Conservation (phyloP, 2,329 filamentous ascomycete species). For the Epichloe glyceriae region DNA sequence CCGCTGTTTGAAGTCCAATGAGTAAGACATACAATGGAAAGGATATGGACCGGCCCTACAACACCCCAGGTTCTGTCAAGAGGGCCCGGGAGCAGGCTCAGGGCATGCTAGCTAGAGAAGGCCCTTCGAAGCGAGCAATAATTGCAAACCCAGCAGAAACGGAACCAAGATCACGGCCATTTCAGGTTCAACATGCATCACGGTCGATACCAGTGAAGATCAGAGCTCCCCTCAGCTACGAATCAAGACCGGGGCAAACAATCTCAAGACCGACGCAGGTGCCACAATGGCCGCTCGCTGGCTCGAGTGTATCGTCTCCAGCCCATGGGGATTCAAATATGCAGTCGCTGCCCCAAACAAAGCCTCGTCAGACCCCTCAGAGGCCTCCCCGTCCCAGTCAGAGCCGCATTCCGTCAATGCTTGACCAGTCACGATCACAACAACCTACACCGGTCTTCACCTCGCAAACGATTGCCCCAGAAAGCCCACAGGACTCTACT, state of each 20-base stretch:
- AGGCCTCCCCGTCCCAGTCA: slow-evolving; percentile 47
- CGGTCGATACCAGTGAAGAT: slow-evolving; percentile 10
- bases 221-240: slow-evolving; percentile 10
- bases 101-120: slow-evolving; percentile 21
- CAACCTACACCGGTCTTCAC: slow-evolving; percentile 41
- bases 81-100: slow-evolving; percentile 41
- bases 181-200: slow-evolving; percentile 1
- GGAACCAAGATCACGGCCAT: neutral
- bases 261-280: slow-evolving; percentile 41
- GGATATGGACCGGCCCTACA: slow-evolving; percentile 33
- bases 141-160: neutral
- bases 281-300: slow-evolving; percentile 41
- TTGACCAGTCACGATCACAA: slow-evolving; percentile 42
- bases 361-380: slow-evolving; percentile 36
- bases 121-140: slow-evolving; percentile 9
- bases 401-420: slow-evolving; percentile 44
- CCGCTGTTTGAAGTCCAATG: slow-evolving; percentile 28
- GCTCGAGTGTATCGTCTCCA: slow-evolving; percentile 23
- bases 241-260: slow-evolving; percentile 10
- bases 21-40: slow-evolving; percentile 42
- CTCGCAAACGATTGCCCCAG: slow-evolving; percentile 18
- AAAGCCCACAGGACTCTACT: slow-evolving; percentile 18
- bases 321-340: slow-evolving; percentile 23
- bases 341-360: slow-evolving; percentile 38
- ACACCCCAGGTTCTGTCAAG: slow-evolving; percentile 35